Evolutionary conservation across 2,329 filamentous ascomycete genomes (phyloP).

Genomic region (Venturia oleaginea): DNA sequence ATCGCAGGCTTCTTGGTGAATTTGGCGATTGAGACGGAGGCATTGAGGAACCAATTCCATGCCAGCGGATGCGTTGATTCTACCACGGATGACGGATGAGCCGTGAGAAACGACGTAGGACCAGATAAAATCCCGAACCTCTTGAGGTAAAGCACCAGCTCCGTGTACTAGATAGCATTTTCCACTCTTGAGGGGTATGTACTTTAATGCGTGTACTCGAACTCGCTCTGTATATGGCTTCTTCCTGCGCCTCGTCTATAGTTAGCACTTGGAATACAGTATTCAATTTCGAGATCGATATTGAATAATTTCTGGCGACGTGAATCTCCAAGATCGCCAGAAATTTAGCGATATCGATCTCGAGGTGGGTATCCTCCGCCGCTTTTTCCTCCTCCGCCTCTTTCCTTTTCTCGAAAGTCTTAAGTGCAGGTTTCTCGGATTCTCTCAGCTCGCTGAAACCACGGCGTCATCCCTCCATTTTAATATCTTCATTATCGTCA

Average conservation of each 20-base stretch:
- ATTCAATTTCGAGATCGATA: neutral
- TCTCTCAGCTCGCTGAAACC: too few relatives aligned
- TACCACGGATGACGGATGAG: neutral
- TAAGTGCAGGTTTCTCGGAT: too few relatives aligned
- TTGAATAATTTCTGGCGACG: neutral
- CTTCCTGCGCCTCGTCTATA: neutral
- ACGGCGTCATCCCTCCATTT: too few relatives aligned
- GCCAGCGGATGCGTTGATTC: neutral
- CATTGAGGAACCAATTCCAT: neutral
- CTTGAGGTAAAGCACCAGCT: neutral
- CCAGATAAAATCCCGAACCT: neutral
- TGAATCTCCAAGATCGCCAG: neutral
- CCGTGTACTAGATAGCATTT: neutral
- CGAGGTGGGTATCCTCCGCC: too few relatives aligned
- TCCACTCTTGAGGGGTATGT: neutral
- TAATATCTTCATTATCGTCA: too few relatives aligned
- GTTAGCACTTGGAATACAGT: neutral
- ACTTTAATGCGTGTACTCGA: neutral
- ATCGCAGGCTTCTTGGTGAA: neutral
- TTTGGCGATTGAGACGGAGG: neutral
- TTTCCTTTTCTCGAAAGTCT: too few relatives aligned
- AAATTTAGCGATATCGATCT: neutral
- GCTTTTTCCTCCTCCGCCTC: too few relatives aligned
- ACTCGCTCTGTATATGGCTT: neutral
- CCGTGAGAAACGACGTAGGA: neutral